A percentile compares a stretch with the other conserved stretches of the same genome.
Evolutionary conservation across 257 asterid species (phyloP).

Genomic region (Nicotiana benthamiana): DNA sequence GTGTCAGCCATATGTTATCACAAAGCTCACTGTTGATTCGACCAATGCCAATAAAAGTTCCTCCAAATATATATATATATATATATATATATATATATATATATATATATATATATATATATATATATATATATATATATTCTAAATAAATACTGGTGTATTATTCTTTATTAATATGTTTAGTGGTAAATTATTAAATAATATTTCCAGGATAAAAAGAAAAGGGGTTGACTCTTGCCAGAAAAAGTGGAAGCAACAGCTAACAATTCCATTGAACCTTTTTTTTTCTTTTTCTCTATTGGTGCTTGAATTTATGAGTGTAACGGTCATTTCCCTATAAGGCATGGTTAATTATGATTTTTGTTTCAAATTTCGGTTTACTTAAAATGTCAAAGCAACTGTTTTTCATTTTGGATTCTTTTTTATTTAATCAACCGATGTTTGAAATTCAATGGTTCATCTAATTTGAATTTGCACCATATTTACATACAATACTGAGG

Average conservation of each 20-base stretch:
- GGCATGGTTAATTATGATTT: background rate
- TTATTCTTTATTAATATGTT: background rate
- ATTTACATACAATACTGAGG: too few relatives aligned
- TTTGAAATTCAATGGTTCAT: too few relatives aligned
- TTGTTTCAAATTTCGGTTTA: too few relatives aligned
- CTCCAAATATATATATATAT: background rate
- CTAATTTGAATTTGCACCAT: too few relatives aligned
- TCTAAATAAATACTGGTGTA: background rate
- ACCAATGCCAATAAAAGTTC: background rate
- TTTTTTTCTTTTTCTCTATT: background rate
- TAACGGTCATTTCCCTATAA: constrained; percentile 1
- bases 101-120: background rate
- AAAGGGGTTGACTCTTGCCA: background rate
- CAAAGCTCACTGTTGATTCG: background rate
- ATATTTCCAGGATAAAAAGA: background rate
- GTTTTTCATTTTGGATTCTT: too few relatives aligned
- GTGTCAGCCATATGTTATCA: background rate
- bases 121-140: background rate
- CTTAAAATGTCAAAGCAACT: too few relatives aligned
- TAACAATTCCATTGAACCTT: background rate
- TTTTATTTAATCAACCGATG: too few relatives aligned
- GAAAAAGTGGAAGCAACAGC: background rate
- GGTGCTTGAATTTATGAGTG: background rate
- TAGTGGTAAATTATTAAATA: background rate
- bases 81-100: too few relatives aligned